Percentiles rank a stretch among this genome's conserved stretches.
Evolutionary conservation across 371 early-diverging fungal species (phyloP).

Genomic region (Mortierella polycephala): DNA sequence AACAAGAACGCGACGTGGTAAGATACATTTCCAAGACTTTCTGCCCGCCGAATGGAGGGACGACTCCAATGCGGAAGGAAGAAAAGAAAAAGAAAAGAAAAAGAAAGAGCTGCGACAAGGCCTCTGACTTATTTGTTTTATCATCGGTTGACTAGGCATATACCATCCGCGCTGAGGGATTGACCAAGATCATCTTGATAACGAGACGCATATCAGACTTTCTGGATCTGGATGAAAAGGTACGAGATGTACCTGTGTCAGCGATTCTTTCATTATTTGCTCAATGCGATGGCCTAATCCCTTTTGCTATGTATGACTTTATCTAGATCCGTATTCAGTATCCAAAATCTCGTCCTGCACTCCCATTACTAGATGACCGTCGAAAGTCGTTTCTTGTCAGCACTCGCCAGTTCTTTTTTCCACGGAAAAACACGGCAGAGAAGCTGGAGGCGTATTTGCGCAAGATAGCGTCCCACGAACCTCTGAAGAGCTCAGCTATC

Average conservation of each 20-base stretch:
- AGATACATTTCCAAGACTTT: background rate
- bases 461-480: conserved; percentile 48
- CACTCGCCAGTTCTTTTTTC: conserved; percentile 56
- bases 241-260: conserved; percentile 16
- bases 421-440: conserved; percentile 55
- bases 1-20: conserved; percentile 51
- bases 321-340: conserved; percentile 42
- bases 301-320: background rate
- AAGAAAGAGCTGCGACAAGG: background rate
- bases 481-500: conserved; percentile 29
- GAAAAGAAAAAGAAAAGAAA: background rate
- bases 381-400: conserved; percentile 49
- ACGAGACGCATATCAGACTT: conserved; percentile 70
- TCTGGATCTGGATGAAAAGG: conserved; percentile 68
- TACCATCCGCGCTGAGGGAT: conserved; percentile 65
- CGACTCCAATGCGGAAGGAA: background rate
- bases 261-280: background rate
- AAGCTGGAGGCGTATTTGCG: conserved; percentile 52
- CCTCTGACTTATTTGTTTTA: background rate
- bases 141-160: conserved; percentile 56
- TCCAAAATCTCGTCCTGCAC: conserved; percentile 51
- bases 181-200: conserved; percentile 57
- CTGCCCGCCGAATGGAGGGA: background rate
- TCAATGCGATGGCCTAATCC: no score
- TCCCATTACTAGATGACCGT: conserved; percentile 53